phyloP scores from a whole-genome alignment of 352 stramenopile species.

The Pythium volutum region DNA sequence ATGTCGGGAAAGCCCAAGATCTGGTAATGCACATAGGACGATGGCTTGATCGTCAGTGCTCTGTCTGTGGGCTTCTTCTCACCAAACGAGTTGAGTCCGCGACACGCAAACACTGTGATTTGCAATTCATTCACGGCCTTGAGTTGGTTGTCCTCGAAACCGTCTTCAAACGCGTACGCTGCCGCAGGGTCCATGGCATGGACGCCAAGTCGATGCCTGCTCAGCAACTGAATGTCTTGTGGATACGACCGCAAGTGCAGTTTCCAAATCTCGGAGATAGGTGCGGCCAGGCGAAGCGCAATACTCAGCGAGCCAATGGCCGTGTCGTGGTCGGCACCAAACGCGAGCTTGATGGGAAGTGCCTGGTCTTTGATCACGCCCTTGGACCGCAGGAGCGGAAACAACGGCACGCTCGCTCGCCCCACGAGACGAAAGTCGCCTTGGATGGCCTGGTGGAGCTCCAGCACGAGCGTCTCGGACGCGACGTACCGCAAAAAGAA shows the following conservation, averaged over 20 bases:
- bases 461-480: slow-evolving; percentile 81
- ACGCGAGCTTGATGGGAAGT: slow-evolving; percentile 43
- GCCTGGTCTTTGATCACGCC: slow-evolving; percentile 67
- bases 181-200: slow-evolving; percentile 10
- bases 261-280: slow-evolving; percentile 89
- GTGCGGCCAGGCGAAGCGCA: slow-evolving; percentile 81
- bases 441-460: slow-evolving; percentile 86
- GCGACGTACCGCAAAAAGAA: slow-evolving; percentile 92
- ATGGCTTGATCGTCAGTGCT: slow-evolving; percentile 38
- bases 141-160: slow-evolving; percentile 18
- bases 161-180: slow-evolving; percentile 27
- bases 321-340: slow-evolving; percentile 25
- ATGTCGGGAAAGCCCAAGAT: slow-evolving; percentile 85
- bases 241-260: slow-evolving; percentile 89
- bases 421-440: slow-evolving; percentile 89
- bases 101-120: slow-evolving; percentile 63
- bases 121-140: slow-evolving; percentile 57
- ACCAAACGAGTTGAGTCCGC: slow-evolving; percentile 44
- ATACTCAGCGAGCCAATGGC: slow-evolving; percentile 77
- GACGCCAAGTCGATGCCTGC: slow-evolving; percentile 5
- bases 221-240: slow-evolving; percentile 68
- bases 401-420: slow-evolving; percentile 57
- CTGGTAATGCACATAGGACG: slow-evolving; percentile 89
- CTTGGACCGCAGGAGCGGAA: slow-evolving; percentile 66
- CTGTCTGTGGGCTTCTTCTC: slow-evolving; percentile 29